Evolutionary conservation across 139 green algal species (phyloP), one percentile per base, ranked within the genome.

Genomic region (Asterochloris erici): DNA sequence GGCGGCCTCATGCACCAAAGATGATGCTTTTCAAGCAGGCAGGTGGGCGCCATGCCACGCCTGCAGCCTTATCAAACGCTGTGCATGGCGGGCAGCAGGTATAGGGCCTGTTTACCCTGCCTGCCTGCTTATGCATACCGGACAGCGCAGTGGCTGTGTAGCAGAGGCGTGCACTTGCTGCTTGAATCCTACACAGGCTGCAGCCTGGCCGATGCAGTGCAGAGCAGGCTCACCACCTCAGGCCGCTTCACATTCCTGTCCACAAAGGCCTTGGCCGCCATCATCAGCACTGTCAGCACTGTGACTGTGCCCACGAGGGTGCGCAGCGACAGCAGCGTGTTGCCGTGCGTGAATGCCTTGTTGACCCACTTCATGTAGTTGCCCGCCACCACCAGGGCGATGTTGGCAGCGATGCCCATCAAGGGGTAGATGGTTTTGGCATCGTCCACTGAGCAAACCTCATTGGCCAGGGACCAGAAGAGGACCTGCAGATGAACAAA

Each of bases 391-490:
- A 96, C 92, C 29, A 96, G 83, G 0, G 92, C 93, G 24, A 97
- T 82, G 79, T 96, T 97, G 79, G 92, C 89, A 54, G 90, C 88
- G 29, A 98, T 92, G 63, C 94, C 94, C 89, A 97, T 94, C 12
- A 91, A 89, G 1, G 94, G 94, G 84, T 98, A 98, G 76, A 97
- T 89, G 11, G 90, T 90, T 71, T 89, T 90, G 73, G 85, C 86
- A 27, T 91, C 86, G 70, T 84, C 28, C 29, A 92, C 83, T 12
- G 86, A 85, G 87, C 87, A 86, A 12, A 89, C 92, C 75, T 95
- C 88, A 82, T 93, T 93, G 66, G 90, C 87, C 61, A 91, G 79
- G 24, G 82, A 87, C 94, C 94, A 98, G 88, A 97, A 97, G 63
- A 97, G 89, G 38, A 54, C 38, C 38, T 54, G 38, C 38, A 54